A percentile compares a stretch with the other conserved stretches of the same genome.
Evolutionary conservation across 176 grass and related monocot species (phyloP).

Genomic region (Miscanthus lutarioriparius): DNA sequence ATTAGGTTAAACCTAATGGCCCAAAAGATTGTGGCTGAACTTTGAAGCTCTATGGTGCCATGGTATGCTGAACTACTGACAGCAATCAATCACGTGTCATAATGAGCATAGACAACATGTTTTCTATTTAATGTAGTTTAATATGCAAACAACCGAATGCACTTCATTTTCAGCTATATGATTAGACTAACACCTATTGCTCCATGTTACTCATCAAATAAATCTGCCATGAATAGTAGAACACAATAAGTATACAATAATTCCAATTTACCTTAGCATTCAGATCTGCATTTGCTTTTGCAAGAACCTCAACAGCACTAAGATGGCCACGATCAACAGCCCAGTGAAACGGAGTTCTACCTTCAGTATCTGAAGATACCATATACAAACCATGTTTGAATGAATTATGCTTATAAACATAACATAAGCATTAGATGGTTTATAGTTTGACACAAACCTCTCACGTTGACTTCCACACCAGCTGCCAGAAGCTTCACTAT

Average conservation of each 20-base stretch:
- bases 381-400: constrained; percentile 31
- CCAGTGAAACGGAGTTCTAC: constrained; percentile 93
- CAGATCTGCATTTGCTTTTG: constrained; percentile 70
- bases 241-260: not conserved
- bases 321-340: constrained; percentile 93
- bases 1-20: not conserved
- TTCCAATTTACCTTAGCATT: constrained; percentile 78
- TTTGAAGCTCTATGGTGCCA: too few species aligned
- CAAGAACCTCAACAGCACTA: constrained; percentile 64
- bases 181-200: not conserved
- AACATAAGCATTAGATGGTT: constrained; percentile 10
- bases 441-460: constrained; percentile 64
- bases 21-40: not conserved
- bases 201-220: not conserved
- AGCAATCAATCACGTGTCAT: not conserved
- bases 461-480: constrained; percentile 71
- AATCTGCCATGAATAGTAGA: not conserved
- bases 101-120: not conserved
- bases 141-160: not conserved
- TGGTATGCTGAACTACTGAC: too few species aligned
- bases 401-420: constrained; percentile 6
- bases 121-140: not conserved
- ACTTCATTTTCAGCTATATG: not conserved
- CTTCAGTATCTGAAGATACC: constrained; percentile 80
- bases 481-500: constrained; percentile 60